Conservation (phyloP, 2,329 filamentous ascomycete species). For the Gaeumannomyces sp. region DNA sequence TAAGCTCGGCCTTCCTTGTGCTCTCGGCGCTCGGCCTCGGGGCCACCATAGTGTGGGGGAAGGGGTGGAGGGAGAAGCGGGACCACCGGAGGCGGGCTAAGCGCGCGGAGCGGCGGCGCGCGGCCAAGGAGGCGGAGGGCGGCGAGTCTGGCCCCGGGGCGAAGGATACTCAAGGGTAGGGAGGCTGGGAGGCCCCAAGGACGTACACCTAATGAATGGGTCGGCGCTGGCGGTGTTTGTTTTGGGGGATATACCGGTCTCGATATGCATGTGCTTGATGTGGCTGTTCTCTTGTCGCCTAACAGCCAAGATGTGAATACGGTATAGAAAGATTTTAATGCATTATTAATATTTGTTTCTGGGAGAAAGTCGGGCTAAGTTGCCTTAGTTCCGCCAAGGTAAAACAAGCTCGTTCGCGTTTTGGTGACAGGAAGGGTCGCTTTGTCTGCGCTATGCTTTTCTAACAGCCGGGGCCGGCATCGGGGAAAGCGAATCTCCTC, state of each 20-base stretch:
- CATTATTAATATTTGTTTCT: not conserved
- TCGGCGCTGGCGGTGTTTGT: not conserved
- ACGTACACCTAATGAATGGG: no score
- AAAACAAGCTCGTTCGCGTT: not conserved
- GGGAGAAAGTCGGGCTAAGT: no score
- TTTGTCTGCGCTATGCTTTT: not conserved
- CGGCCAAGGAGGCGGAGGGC: not conserved
- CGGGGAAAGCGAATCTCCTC: no score
- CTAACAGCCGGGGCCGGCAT: no score
- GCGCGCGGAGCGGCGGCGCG: conserved; percentile 5
- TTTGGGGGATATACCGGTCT: not conserved
- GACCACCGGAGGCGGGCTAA: conserved; percentile 39
- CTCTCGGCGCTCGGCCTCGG: conserved; percentile 37
- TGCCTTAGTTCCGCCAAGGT: not conserved
- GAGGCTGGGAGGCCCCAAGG: not conserved
- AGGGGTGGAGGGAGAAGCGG: conserved; percentile 45
- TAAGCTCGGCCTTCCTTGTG: conserved; percentile 53
- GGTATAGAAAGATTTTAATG: not conserved
- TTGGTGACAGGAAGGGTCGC: not conserved
- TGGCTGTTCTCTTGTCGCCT: no score
- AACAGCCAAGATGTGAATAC: no score
- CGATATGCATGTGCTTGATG: no score
- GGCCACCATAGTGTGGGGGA: conserved; percentile 43
- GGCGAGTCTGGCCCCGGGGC: conserved; percentile 1
- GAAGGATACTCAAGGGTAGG: not conserved